Conservation (phyloP, 164 flowering plant species). For the Sextonia rubra region DNA sequence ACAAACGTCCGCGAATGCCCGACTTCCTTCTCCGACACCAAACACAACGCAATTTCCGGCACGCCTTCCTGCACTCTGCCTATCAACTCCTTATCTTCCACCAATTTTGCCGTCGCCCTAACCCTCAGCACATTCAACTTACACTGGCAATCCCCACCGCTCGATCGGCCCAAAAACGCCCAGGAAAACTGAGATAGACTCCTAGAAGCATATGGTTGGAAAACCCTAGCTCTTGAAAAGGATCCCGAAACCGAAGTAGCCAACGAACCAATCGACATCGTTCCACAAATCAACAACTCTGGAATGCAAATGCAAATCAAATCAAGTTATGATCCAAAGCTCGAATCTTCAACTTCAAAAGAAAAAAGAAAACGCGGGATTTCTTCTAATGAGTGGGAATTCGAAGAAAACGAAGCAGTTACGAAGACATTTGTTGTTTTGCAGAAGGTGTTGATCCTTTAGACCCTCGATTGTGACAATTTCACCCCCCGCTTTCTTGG, state of each 20-base stretch:
- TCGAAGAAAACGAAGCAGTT: no score
- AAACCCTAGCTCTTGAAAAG: constrained; percentile 20
- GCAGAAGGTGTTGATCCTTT: no score
- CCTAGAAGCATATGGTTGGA: background rate
- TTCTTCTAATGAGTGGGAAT: no score
- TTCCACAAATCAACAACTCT: no score
- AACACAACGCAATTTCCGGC: constrained; percentile 1
- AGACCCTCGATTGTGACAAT: no score
- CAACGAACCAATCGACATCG: constrained; percentile 23
- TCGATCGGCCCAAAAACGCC: constrained; percentile 7
- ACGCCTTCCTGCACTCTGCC: constrained; percentile 3
- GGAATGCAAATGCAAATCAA: no score
- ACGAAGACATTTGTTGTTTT: no score
- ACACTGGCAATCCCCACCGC: constrained; percentile 7
- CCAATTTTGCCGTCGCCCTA: constrained; percentile 34
- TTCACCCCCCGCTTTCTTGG: no score
- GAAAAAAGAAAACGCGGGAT: no score
- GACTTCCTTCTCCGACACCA: constrained; percentile 4
- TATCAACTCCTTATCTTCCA: constrained; percentile 27
- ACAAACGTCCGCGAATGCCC: constrained; percentile 37
- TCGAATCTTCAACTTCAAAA: no score
- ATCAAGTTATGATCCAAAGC: no score
- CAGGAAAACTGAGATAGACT: background rate
- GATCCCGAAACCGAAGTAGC: constrained; percentile 15
- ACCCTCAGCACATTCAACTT: constrained; percentile 11